Base-by-base conservation (phyloP, 202 grass and related monocot species). In the Panicum virgatum region DNA sequence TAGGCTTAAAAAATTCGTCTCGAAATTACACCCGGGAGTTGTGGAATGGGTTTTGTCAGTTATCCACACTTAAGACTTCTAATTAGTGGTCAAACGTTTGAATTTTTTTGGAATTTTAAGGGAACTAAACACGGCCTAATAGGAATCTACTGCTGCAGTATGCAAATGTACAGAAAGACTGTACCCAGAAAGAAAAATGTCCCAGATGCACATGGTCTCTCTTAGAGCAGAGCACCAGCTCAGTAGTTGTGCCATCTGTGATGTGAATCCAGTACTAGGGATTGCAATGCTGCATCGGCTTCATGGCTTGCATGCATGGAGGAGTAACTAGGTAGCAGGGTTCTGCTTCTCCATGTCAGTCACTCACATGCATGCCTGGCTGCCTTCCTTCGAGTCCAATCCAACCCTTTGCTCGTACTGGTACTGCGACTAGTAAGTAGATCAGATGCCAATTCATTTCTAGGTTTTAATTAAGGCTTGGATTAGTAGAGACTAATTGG, bases 281-380 rank as follows among this genome's bases (percentile, higher is more conserved):
- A 77, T 77, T 48, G 42, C 26, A 47, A 27, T 5, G 3, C 5
- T 43, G 53, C 53, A 44, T 19, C 27, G 23, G 23, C 37, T 37
- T 78, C 43, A 37, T 20, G n/a, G n/a, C n/a, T n/a, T n/a, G n/a
- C n/a, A n/a, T 63, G 42, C 42, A 77, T 77, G 75, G n/a, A 69
- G 39, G n/a, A 69, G 66, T 69, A 47, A 70, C n/a, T 23, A 43
- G 40, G 66, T 4, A 15, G 66, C 6, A 9, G n/a, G 12, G 40
- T 14, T 27, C 22, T 46, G 40, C 66, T 27, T 27, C 12, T 7
- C 39, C 39, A 51, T 43, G 38, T 42, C n/a, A 45, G 66, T 26
- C 66, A 69, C 40, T 47, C 67, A 70, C 67, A 70, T 48, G 67
- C 43, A 48, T 18, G 23, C 7, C 67, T 70, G 67, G 66, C 66